Conservation (phyloP, 164 flowering plant species). For the Malania oleifera region DNA sequence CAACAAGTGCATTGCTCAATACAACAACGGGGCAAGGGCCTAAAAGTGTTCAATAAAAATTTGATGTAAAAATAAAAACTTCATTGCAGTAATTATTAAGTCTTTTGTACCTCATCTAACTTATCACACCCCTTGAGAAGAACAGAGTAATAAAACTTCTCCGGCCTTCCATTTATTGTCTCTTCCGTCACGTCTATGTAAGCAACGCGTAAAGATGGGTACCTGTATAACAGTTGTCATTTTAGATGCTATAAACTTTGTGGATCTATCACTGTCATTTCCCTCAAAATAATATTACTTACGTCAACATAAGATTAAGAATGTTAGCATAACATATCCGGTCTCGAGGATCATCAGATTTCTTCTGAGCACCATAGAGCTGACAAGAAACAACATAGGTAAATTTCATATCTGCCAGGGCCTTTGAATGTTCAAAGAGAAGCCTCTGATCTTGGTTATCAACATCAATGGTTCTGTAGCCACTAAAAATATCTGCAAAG, state of each 20-base stretch:
- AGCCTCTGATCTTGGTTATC: conserved; percentile 24
- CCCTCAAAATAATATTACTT: conserved; percentile 21
- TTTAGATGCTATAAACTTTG: conserved; percentile 1
- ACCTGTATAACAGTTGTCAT: conserved; percentile 37
- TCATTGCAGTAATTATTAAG: background rate
- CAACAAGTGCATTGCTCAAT: too few relatives aligned
- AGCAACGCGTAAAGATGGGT: conserved; percentile 89
- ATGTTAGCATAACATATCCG: conserved; percentile 71
- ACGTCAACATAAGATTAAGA: conserved; percentile 87
- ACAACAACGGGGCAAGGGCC: too few relatives aligned
- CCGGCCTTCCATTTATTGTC: conserved; percentile 45
- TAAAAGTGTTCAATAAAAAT: too few relatives aligned
- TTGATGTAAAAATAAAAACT: too few relatives aligned
- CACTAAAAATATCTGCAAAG: conserved; percentile 51
- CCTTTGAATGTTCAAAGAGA: conserved; percentile 43
- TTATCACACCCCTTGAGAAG: conserved; percentile 96
- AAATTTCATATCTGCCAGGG: conserved; percentile 90
- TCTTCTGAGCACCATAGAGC: conserved; percentile 81
- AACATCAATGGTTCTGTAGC: conserved; percentile 34
- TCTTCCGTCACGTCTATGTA: conserved; percentile 92
- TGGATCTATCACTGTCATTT: background rate
- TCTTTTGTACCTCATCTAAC: conserved; percentile 72
- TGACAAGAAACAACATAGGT: conserved; percentile 99
- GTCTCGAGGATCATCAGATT: conserved; percentile 56
- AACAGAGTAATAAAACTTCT: conserved; percentile 79